Evolutionary conservation across 2,329 filamentous ascomycete genomes (phyloP).

Genomic region (Paradendryphiella salina): DNA sequence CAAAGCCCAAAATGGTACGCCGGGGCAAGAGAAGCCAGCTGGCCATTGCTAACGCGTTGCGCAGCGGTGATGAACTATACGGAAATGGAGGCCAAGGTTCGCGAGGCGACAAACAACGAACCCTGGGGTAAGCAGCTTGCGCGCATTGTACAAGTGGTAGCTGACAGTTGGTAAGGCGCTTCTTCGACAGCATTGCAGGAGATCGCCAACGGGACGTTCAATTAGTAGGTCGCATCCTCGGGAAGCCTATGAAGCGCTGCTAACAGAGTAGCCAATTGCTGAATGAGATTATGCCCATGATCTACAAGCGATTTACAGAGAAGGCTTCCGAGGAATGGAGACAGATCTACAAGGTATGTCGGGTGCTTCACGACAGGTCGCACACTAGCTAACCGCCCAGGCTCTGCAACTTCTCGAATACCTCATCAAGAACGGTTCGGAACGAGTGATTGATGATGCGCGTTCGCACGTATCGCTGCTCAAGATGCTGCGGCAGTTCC

Average conservation of each 20-base stretch:
- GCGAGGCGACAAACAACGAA: constrained; percentile 98
- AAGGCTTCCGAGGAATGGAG: constrained; percentile 98
- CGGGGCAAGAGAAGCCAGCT: constrained; percentile 16
- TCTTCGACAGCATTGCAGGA: constrained; percentile 92
- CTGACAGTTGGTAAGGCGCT: constrained; percentile 55
- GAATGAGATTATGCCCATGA: constrained; percentile 99
- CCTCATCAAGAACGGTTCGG: constrained; percentile 96
- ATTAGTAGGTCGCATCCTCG: constrained; percentile 69
- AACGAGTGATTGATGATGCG: constrained; percentile 95
- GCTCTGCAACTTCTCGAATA: constrained; percentile 92
- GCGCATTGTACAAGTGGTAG: constrained; percentile 31
- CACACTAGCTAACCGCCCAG: constrained; percentile 45
- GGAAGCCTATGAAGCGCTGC: not conserved
- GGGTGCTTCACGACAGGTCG: not conserved
- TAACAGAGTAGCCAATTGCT: constrained; percentile 73
- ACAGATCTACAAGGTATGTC: constrained; percentile 89
- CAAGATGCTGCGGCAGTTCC: constrained; percentile 98
- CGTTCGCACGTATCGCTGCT: constrained; percentile 91
- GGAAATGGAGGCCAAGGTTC: constrained; percentile 71
- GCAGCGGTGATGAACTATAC: constrained; percentile 97
- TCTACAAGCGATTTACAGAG: constrained; percentile 98
- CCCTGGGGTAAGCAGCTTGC: constrained; percentile 79
- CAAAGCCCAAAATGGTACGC: constrained; percentile 92
- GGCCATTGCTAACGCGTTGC: constrained; percentile 32
- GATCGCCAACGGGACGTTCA: constrained; percentile 96